phyloP scores from a whole-genome alignment of 108 stramenopile species.

The Conticribra weissflogii region DNA sequence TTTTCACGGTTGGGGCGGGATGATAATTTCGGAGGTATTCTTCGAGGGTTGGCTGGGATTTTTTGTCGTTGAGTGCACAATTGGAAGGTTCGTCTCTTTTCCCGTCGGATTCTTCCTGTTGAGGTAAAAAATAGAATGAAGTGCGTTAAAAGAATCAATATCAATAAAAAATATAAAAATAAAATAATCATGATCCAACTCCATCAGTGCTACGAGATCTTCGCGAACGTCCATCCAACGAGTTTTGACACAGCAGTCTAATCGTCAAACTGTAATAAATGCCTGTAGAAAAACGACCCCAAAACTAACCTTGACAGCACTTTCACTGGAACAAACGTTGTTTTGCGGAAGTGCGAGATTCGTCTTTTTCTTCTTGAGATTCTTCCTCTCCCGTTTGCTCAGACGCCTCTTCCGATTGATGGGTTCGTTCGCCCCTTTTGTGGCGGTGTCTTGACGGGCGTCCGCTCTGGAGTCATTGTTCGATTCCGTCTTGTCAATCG shows the following conservation, averaged over 20 bases:
- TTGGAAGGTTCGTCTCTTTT: neutral
- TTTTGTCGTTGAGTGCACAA: neutral
- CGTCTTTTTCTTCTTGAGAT: constrained; percentile 33
- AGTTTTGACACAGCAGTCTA: too few relatives aligned
- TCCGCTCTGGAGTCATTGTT: too few relatives aligned
- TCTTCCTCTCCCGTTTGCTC: constrained; percentile 44
- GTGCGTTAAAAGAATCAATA: too few relatives aligned
- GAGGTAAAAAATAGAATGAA: neutral
- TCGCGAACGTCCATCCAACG: too few relatives aligned
- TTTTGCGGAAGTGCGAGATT: too few relatives aligned
- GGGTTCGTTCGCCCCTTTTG: neutral
- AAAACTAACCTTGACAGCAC: neutral
- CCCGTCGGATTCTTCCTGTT: neutral
- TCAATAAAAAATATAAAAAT: too few relatives aligned
- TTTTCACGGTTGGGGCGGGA: constrained; percentile 16
- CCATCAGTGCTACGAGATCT: too few relatives aligned
- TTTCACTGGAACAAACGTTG: neutral
- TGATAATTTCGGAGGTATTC: constrained; percentile 18
- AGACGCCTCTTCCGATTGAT: constrained; percentile 27
- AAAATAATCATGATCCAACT: too few relatives aligned
- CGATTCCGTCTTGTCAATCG: too few relatives aligned
- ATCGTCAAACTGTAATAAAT: too few relatives aligned
- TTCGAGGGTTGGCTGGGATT: constrained; percentile 24
- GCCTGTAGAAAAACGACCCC: neutral
- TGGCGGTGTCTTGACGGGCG: too few relatives aligned